Evolutionary conservation across 129 eudicot genomes (phyloP).

Genomic region (Chrysanthemum seticuspe): DNA sequence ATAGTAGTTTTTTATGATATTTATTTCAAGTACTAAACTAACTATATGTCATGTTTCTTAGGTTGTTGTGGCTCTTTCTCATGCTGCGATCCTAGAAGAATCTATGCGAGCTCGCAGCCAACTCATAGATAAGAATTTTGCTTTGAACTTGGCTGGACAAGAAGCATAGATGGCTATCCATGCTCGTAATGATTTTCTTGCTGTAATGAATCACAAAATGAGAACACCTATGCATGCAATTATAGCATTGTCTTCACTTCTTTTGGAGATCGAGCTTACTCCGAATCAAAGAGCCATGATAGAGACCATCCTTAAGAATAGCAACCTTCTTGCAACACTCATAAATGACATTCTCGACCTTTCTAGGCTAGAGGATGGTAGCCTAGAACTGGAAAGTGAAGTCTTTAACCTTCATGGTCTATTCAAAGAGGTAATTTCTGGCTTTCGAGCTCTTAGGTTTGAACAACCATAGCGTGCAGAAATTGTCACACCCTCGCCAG

Average conservation of each 20-base stretch:
- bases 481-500: too few relatives aligned
- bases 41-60: slow-evolving; percentile 10
- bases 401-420: slow-evolving; percentile 49
- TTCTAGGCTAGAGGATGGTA: slow-evolving; percentile 66
- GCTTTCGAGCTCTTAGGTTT: too few relatives aligned
- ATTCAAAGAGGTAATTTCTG: slow-evolving; percentile 44
- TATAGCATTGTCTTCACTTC: slow-evolving; percentile 51
- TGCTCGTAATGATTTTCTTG: slow-evolving; percentile 61
- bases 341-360: slow-evolving; percentile 64
- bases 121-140: slow-evolving; percentile 57
- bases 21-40: slow-evolving; percentile 17
- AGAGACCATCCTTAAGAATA: slow-evolving; percentile 59
- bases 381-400: slow-evolving; percentile 46
- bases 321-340: slow-evolving; percentile 56
- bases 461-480: too few relatives aligned
- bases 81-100: slow-evolving; percentile 67
- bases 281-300: slow-evolving; percentile 66
- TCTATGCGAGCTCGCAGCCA: slow-evolving; percentile 62
- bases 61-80: slow-evolving; percentile 79
- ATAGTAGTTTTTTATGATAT: background rate
- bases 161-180: slow-evolving; percentile 73
- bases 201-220: slow-evolving; percentile 70
- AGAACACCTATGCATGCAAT: slow-evolving; percentile 67
- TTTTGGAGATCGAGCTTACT: slow-evolving; percentile 53
- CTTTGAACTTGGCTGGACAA: slow-evolving; percentile 40